Evolutionary conservation across 1,284 basidiomycete species (phyloP).

Genomic region (Ustilago trichophora): DNA sequence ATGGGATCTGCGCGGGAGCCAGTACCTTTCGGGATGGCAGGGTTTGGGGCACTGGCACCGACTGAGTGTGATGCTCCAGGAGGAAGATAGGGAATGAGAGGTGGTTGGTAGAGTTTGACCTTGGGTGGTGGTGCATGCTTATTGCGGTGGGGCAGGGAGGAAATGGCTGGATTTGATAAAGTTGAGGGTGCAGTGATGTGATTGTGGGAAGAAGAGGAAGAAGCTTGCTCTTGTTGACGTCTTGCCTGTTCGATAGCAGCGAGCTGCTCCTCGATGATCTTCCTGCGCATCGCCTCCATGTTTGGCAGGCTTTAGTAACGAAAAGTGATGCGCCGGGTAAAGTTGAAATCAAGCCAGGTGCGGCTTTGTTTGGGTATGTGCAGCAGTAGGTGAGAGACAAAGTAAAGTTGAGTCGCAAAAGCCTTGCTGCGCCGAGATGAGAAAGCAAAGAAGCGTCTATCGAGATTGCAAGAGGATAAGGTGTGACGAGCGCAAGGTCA

Average conservation of each 20-base stretch:
- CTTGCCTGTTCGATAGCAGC: slow-evolving; percentile 29
- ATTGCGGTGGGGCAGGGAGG: slow-evolving; percentile 36
- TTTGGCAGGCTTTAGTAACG: neutral
- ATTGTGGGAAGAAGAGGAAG: slow-evolving; percentile 4
- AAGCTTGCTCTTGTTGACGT: slow-evolving; percentile 17
- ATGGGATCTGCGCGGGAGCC: slow-evolving; percentile 36
- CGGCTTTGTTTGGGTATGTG: too few relatives aligned
- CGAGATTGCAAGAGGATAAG: too few relatives aligned
- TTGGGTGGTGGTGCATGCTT: slow-evolving; percentile 49
- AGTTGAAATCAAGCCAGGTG: too few relatives aligned
- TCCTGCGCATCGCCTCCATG: slow-evolving; percentile 51
- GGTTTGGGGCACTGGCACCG: neutral
- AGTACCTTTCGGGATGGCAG: slow-evolving; percentile 1
- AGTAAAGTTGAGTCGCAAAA: too few relatives aligned
- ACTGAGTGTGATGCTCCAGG: neutral
- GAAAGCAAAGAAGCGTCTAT: neutral
- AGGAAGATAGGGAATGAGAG: slow-evolving; percentile 19
- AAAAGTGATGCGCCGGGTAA: neutral
- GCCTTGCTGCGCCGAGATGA: neutral
- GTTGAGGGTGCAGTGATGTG: neutral
- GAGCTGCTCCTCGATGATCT: slow-evolving; percentile 47
- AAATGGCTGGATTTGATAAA: slow-evolving; percentile 24
- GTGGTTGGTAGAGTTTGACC: slow-evolving; percentile 46
- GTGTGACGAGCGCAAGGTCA: too few relatives aligned
- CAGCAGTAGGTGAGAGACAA: too few relatives aligned